Evolutionary conservation across 352 stramenopile species (phyloP), one percentile per base, ranked within the genome.

Genomic region (Pythium diclinum): DNA sequence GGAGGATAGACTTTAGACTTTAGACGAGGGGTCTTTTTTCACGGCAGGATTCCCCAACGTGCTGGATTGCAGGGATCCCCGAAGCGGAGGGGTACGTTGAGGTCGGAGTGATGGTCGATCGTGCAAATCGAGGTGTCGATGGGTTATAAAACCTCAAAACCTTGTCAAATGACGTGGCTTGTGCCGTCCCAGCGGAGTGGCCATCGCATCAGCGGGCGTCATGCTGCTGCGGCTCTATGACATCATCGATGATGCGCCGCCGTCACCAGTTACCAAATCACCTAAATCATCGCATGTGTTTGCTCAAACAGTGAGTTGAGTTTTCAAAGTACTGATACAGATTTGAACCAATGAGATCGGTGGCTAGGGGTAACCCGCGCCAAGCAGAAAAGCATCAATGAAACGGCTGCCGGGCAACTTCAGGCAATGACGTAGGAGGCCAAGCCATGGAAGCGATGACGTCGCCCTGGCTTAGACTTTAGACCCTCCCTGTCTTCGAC

Each of bases 161-260:
- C 52, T 67, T 32, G 28, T 19, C 6, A 23, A 16, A 47, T 67
- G 61, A 67, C 30, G 61, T 67, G 61, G 53, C 53, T 25, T 32
- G 32, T 33, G 19, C 19, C 21, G 16, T 33, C 23, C 46, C 46
- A 53, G 10, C 19, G 3, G 21, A 25, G 23, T 33, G 23, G 46
- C 23, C 46, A 33, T 53, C 46, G 21, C 46, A 53, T 69, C 19
- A 42, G 42, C 6, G 42, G 36, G 56, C 56, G 63, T 69, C 63
- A 69, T 69, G 23, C 14, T 1, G 13, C 23, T 49, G 58, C 58
- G 54, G 14, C 33, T 66, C 46, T 30, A 71, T 71, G 65, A 71
- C 65, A 71, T 71, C 65, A 71, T 57, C 32, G 44, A 53, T 71
- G 65, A 71, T 71, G 65, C 65, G 32, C 14, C 65, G 28, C 52